Base-by-base conservation (phyloP, 805 yeast species). In the Ogataea methanolica region DNA sequence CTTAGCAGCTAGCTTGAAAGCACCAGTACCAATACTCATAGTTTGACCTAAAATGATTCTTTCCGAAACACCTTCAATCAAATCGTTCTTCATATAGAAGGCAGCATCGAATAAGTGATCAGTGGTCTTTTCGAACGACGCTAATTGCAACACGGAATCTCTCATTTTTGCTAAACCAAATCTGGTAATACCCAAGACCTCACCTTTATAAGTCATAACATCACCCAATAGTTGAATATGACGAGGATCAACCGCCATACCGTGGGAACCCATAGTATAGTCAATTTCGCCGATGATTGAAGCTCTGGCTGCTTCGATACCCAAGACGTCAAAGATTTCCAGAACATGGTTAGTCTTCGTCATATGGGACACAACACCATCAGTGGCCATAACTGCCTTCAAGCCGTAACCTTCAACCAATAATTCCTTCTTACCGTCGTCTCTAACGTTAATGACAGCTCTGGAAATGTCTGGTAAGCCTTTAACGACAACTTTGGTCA, bases 181-280 rank as follows among this genome's bases (percentile, higher is more conserved):
- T 71, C 99, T 80, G 2, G 99, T 94, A 64, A 94, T 94, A 68
- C 99, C 99, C 57, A 95, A 76, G 12, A 94, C 96, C 66, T 94
- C 99, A 50, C 99, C 99, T 71, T 94, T 94, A 68, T 88, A 94
- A 0, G 98, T 89, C 99, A 94, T 94, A 43, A 94, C 98, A 68
- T 94, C 99, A 55, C 99, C 99, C 54, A 94, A 73, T 41, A 94
- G 74, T 72, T 94, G 98, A 66, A 95, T 91, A 68, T 94, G 99
- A 75, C 99, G 96, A 51, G 98, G 99, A 75, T 94, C 99, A 43
- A 94, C 97, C 66, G 96, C 88, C 99, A 94, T 94, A 70, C 99
- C 99, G 74, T 94, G 99, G 69, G 90, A 89, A 64, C 96, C 83
- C 99, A 94, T 94, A 46, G 99, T 94, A 64, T 90, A 90, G 63